Evolutionary conservation across 805 yeast genomes (phyloP).

Genomic region (Debaryomyces maramus): DNA sequence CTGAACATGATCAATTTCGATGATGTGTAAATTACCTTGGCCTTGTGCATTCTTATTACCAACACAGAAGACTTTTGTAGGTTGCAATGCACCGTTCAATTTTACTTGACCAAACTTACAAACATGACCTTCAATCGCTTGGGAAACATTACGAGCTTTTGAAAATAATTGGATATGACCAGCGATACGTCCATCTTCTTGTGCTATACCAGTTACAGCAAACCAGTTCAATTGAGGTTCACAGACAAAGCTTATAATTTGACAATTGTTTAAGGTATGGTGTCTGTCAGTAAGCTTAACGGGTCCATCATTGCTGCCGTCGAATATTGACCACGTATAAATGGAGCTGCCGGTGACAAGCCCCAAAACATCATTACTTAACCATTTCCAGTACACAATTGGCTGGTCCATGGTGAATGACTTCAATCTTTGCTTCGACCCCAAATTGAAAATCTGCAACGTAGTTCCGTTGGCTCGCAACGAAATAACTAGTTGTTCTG

Average conservation of each 20-base stretch:
- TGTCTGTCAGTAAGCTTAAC: conserved; percentile 79
- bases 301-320: conserved; percentile 79
- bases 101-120: conserved; percentile 80
- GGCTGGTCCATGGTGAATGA: conserved; percentile 84
- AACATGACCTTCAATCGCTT: conserved; percentile 97
- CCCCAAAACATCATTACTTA: conserved; percentile 70
- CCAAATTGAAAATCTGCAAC: conserved; percentile 88
- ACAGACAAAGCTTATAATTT: conserved; percentile 86
- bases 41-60: conserved; percentile 83
- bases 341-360: conserved; percentile 77
- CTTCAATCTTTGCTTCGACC: conserved; percentile 83
- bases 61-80: conserved; percentile 87
- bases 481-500: conserved; percentile 82
- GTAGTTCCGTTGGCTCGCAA: conserved; percentile 96
- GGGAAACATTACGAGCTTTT: conserved; percentile 86
- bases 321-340: conserved; percentile 81
- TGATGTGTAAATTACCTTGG: conserved; percentile 76
- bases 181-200: conserved; percentile 89
- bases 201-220: conserved; percentile 92
- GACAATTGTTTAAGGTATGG: conserved; percentile 71
- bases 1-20: conserved; percentile 93
- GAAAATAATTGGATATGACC: conserved; percentile 95
- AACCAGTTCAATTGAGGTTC: conserved; percentile 86
- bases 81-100: conserved; percentile 67
- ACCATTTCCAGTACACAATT: conserved; percentile 95